A percentile compares a stretch with the other conserved stretches of the same genome.
Evolutionary conservation across 2,329 filamentous ascomycete species (phyloP).

Genomic region (Esteya vermicola): DNA sequence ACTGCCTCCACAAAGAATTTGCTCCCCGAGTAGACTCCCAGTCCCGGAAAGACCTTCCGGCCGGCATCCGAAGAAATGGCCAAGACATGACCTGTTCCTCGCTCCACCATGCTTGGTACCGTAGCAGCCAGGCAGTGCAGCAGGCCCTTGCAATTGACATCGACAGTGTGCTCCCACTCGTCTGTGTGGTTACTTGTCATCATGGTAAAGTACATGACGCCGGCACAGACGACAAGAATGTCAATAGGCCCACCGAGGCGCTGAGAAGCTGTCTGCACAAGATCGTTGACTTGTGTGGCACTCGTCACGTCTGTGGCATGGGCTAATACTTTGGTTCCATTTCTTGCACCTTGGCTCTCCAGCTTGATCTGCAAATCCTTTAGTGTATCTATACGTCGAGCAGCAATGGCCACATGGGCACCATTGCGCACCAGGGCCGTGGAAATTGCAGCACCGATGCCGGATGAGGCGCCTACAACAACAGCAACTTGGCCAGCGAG

Average conservation of each 20-base stretch:
- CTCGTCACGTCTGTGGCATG: constrained; percentile 62
- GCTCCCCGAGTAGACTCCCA: constrained; percentile 69
- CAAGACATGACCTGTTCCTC: constrained; percentile 57
- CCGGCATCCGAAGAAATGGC: constrained; percentile 74
- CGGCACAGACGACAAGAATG: constrained; percentile 66
- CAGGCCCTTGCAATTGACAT: constrained; percentile 77
- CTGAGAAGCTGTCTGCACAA: constrained; percentile 43
- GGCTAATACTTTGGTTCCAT: constrained; percentile 49
- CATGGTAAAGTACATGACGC: constrained; percentile 83
- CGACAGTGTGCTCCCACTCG: constrained; percentile 70
- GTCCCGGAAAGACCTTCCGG: constrained; percentile 66
- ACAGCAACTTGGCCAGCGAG: constrained; percentile 58
- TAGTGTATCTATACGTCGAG: constrained; percentile 54
- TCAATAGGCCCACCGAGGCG: constrained; percentile 55
- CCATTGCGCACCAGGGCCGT: constrained; percentile 55
- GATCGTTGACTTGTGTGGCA: constrained; percentile 47
- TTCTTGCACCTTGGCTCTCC: constrained; percentile 14
- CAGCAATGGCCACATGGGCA: constrained; percentile 56
- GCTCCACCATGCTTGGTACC: constrained; percentile 57
- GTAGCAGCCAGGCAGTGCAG: constrained; percentile 57
- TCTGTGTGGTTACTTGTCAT: constrained; percentile 63
- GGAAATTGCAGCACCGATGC: constrained; percentile 64
- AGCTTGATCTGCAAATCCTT: constrained; percentile 52
- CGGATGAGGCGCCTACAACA: constrained; percentile 66
- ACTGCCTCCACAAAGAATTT: constrained; percentile 81